phyloP scores from a whole-genome alignment of 1,284 basidiomycete genomes.

The Rhizoctonia solani region DNA sequence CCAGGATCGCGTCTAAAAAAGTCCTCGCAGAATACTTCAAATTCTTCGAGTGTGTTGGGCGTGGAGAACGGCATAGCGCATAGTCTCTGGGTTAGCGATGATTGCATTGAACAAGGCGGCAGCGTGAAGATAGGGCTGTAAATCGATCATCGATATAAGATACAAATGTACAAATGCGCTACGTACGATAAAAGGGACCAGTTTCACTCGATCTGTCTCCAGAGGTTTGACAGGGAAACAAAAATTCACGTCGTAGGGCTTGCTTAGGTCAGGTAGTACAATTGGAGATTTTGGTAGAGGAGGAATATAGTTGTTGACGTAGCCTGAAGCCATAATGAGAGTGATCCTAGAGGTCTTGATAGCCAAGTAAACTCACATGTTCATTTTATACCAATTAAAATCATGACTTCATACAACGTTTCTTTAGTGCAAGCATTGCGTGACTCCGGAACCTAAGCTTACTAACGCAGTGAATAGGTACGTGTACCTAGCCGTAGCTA shows the following conservation, averaged over 20 bases:
- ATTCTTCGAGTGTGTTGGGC: not conserved
- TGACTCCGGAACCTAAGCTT: too few species aligned
- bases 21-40: slow-evolving; percentile 24
- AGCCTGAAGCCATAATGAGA: slow-evolving; percentile 17
- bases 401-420: too few species aligned
- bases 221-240: slow-evolving; percentile 36
- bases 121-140: slow-evolving; percentile 24
- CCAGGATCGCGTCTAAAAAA: slow-evolving; percentile 27
- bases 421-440: too few species aligned
- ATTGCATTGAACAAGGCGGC: slow-evolving; percentile 14
- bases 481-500: too few species aligned
- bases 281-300: not conserved
- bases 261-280: slow-evolving; percentile 2
- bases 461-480: too few species aligned
- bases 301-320: slow-evolving; percentile 21
- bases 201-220: slow-evolving; percentile 35
- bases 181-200: slow-evolving; percentile 39
- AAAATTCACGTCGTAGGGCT: slow-evolving; percentile 34
- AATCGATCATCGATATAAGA: slow-evolving; percentile 12
- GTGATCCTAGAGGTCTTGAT: too few species aligned
- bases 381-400: too few species aligned
- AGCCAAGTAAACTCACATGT: too few species aligned
- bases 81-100: slow-evolving; percentile 32
- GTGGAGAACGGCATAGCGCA: slow-evolving; percentile 28
- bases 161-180: not conserved